Conservation (phyloP, 805 yeast species). For the Nakazawaea populi region DNA sequence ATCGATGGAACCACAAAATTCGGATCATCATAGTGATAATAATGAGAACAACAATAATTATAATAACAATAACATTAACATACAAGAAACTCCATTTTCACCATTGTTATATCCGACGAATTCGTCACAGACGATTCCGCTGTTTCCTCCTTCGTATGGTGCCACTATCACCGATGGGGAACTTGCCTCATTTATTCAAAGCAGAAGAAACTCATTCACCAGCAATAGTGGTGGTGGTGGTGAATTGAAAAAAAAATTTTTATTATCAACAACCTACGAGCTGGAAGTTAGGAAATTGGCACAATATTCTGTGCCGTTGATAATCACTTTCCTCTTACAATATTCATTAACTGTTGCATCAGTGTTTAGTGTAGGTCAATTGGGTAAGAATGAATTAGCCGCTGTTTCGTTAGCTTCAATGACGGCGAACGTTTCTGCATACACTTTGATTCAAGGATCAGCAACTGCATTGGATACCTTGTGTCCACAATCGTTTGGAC, state of each 20-base stretch:
- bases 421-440: constrained; percentile 74
- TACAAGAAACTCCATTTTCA: constrained; percentile 7
- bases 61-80: not conserved
- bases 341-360: constrained; percentile 72
- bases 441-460: constrained; percentile 70
- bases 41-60: too few species aligned
- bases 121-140: constrained; percentile 9
- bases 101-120: constrained; percentile 7
- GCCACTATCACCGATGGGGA: constrained; percentile 27
- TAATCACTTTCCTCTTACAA: constrained; percentile 63
- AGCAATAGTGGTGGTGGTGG: constrained; percentile 14
- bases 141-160: constrained; percentile 10
- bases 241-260: too few species aligned
- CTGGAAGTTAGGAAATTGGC: constrained; percentile 35
- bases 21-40: not conserved
- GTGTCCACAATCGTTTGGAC: constrained; percentile 75
- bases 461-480: constrained; percentile 77
- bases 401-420: constrained; percentile 71
- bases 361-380: constrained; percentile 69
- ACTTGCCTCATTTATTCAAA: constrained; percentile 31
- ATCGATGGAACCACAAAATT: not conserved
- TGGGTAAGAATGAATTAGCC: constrained; percentile 67
- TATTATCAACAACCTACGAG: constrained; percentile 26
- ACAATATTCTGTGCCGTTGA: constrained; percentile 47
- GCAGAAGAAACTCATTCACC: constrained; percentile 31